Evolutionary conservation across 73 alveolate genomes (phyloP), one percentile per base, ranked within the genome.

Genomic region (Paramecium primaurelia): DNA sequence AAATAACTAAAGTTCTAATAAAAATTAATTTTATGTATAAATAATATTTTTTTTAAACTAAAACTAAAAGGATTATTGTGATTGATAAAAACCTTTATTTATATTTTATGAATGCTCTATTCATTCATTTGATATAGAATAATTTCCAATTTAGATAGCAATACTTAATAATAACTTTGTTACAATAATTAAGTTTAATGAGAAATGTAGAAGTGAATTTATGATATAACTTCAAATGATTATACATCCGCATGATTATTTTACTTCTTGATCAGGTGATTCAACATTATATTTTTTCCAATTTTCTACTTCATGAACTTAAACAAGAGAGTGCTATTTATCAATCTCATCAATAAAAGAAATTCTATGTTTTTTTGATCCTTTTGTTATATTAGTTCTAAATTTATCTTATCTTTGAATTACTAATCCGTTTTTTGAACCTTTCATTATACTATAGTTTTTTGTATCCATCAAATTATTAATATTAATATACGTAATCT

Each of bases 201-300:
- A 64, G 84, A 64, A 25, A 64, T 64, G 26, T 64, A 28, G 28
- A 64, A 64, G 84, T 28, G 84, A 64, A 11, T 64, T 32, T 64
- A 64, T 64, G 84, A 64, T 64, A 64, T 54, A 32, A 64, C 49
- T 30, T 80, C 91, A 80, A 80, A 47, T 38, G 12, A 80, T 22
- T n/a, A 80, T 16, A 22, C 91, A 80, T 20, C 77, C 58, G 38
- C 91, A 80, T 20, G 91, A 80, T 80, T 42, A 16, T 80, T 80
- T 80, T 16, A 47, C 30, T 32, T 40, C 58, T 25, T 42, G 6
- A 45, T 0, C 54, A 1, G 77, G 71, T 26, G 30, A 58, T 80
- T 80, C 91, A 20, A 80, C 20, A 80, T 80, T 80, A 80, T 42
- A 80, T 4, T 25, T 42, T 80, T 47, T 80, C 91, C 91, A 80